phyloP scores from a whole-genome alignment of 768 basidiomycete genomes.

The Leucosporidium creatinivorum region DNA sequence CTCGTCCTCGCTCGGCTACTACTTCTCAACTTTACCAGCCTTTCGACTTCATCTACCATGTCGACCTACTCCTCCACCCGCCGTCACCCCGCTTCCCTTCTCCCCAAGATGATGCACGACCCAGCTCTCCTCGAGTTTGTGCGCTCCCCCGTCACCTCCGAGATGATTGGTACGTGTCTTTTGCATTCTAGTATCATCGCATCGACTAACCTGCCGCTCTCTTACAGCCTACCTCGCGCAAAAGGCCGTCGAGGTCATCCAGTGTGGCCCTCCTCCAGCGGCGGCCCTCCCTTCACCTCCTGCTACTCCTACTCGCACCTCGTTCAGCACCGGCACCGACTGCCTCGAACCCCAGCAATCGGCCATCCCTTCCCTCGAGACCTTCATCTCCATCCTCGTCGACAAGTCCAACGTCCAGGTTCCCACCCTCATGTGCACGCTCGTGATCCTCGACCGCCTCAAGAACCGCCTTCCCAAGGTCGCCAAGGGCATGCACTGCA shows the following conservation, averaged over 20 bases:
- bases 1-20: too few species aligned
- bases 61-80: conserved; percentile 10
- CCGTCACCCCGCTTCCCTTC: conserved; percentile 65
- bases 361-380: conserved; percentile 61
- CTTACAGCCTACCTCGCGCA: conserved; percentile 61
- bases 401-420: conserved; percentile 80
- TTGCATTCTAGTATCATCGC: background rate
- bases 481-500: conserved; percentile 83
- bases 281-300: conserved; percentile 60
- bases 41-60: too few species aligned
- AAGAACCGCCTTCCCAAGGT: conserved; percentile 68
- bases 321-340: conserved; percentile 39
- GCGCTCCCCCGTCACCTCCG: conserved; percentile 65
- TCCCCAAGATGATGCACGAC: conserved; percentile 69
- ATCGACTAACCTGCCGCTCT: background rate
- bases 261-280: conserved; percentile 41
- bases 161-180: conserved; percentile 60
- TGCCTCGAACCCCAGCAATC: conserved; percentile 13
- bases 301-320: conserved; percentile 53
- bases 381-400: conserved; percentile 78
- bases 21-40: too few species aligned
- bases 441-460: conserved; percentile 86
- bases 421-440: conserved; percentile 78
- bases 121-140: conserved; percentile 74
- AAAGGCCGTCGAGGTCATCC: conserved; percentile 69